Conservation (phyloP, 495 filamentous ascomycete genomes). For the Aspergillus saccharolyticus region DNA sequence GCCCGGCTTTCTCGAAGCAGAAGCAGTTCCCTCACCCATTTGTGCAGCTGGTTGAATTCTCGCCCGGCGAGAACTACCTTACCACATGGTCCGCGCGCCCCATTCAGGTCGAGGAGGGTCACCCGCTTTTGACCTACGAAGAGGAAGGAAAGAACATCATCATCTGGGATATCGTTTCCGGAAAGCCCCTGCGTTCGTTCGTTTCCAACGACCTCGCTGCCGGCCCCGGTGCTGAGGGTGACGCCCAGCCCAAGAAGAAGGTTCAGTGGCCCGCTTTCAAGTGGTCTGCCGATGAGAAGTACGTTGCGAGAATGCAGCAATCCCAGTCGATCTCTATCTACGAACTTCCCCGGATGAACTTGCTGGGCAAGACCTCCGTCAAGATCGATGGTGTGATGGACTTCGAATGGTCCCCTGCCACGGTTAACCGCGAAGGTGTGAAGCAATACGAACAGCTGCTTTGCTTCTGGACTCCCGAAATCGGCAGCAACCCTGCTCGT, state of each 20-base stretch:
- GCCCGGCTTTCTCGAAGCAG: slow-evolving; percentile 79
- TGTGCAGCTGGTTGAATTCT: slow-evolving; percentile 94
- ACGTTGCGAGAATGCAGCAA: slow-evolving; percentile 87
- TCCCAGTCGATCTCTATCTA: slow-evolving; percentile 89
- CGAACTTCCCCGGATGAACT: slow-evolving; percentile 85
- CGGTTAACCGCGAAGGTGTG: slow-evolving; percentile 68
- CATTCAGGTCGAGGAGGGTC: slow-evolving; percentile 83
- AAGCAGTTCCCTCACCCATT: slow-evolving; percentile 91
- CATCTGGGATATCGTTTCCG: slow-evolving; percentile 92
- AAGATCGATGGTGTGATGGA: slow-evolving; percentile 96
- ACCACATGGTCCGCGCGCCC: slow-evolving; percentile 95
- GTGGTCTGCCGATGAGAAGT: slow-evolving; percentile 96
- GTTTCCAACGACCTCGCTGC: slow-evolving; percentile 72
- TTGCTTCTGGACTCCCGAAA: slow-evolving; percentile 98
- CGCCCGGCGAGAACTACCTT: slow-evolving; percentile 85
- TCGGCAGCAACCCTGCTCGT: slow-evolving; percentile 96
- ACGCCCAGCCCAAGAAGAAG: slow-evolving; percentile 79
- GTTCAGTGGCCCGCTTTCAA: slow-evolving; percentile 98
- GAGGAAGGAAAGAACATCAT: slow-evolving; percentile 99
- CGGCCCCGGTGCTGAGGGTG: slow-evolving; percentile 48
- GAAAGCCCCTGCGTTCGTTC: slow-evolving; percentile 87
- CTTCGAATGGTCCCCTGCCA: slow-evolving; percentile 93
- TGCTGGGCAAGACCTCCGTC: slow-evolving; percentile 81
- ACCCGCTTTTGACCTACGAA: slow-evolving; percentile 74
- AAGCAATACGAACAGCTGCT: slow-evolving; percentile 92